A percentile compares a stretch with the other conserved stretches of the same genome.
Evolutionary conservation across 805 yeast genomes (phyloP).

Genomic region (Metschnikowia dekortorum): DNA sequence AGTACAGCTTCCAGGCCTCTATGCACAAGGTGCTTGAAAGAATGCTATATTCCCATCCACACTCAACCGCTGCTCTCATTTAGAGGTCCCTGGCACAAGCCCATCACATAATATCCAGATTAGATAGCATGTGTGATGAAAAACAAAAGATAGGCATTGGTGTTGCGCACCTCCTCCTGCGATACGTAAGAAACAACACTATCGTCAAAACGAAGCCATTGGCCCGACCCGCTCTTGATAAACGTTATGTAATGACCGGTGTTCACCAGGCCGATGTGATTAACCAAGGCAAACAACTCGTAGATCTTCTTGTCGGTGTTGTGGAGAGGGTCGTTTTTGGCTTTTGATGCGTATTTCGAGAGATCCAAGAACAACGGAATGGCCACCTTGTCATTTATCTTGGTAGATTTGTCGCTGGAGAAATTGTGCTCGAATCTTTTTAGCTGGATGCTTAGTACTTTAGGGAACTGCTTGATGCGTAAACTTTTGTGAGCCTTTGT

Average conservation of each 20-base stretch:
- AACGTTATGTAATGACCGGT: constrained; percentile 92
- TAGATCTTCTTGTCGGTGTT: constrained; percentile 41
- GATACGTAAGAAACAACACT: constrained; percentile 67
- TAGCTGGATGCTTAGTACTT: constrained; percentile 77
- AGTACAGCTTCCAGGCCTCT: no score
- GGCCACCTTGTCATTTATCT: constrained; percentile 69
- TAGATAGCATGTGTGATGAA: constrained; percentile 51
- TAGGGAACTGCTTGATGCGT: constrained; percentile 64
- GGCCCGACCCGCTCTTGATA: constrained; percentile 64
- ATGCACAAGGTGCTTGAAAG: no score
- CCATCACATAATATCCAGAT: not conserved
- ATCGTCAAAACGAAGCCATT: constrained; percentile 93
- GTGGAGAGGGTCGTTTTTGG: not conserved
- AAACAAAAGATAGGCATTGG: constrained; percentile 78
- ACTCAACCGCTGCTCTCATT: no score
- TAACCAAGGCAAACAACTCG: constrained; percentile 81
- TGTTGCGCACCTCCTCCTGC: constrained; percentile 58
- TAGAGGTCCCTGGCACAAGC: no score
- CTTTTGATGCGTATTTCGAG: constrained; percentile 47
- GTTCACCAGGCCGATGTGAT: constrained; percentile 89
- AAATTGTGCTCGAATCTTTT: constrained; percentile 70
- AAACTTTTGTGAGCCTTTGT: constrained; percentile 70
- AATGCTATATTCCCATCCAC: no score
- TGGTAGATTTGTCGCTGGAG: constrained; percentile 47
- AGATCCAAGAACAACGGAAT: constrained; percentile 74